Percentiles rank a stretch among this genome's conserved stretches.
These are phyloP conservation scores for Corynascus novoguineensis DNA, from an alignment of 495 filamentous ascomycete species.

Conservation along the genomic window DNA sequence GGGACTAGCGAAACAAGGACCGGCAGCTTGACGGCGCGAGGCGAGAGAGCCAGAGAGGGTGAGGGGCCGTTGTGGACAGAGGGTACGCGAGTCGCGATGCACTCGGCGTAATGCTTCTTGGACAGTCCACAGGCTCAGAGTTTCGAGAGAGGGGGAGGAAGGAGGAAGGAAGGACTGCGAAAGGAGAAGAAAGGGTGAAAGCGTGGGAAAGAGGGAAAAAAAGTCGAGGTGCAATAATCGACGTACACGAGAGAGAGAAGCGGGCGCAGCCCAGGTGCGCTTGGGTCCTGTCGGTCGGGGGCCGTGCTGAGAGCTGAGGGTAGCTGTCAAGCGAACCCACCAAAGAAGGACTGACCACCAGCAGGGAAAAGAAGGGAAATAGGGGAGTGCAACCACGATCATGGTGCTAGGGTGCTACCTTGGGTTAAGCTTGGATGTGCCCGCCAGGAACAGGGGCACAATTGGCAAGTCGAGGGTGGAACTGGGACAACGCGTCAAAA, in stretches of 20 bases:
- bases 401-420: slow-evolving; percentile 12
- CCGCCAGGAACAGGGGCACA: slow-evolving; percentile 16
- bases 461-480: no score
- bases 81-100: slow-evolving; percentile 20
- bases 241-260: slow-evolving; percentile 6
- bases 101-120: slow-evolving; percentile 24
- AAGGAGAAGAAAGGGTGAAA: slow-evolving; percentile 14
- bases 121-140: slow-evolving; percentile 27
- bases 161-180: slow-evolving; percentile 25
- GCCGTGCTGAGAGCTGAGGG: slow-evolving; percentile 15
- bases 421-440: not conserved
- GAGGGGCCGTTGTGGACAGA: slow-evolving; percentile 18
- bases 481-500: no score
- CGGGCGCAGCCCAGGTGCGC: slow-evolving; percentile 1
- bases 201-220: slow-evolving; percentile 17
- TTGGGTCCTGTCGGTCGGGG: slow-evolving; percentile 12
- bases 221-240: slow-evolving; percentile 19
- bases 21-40: not conserved
- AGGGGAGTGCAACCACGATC: slow-evolving; percentile 15
- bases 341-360: not conserved
- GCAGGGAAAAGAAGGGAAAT: slow-evolving; percentile 21
- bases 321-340: slow-evolving; percentile 23
- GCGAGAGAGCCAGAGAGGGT: not conserved
- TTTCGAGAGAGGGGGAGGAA: slow-evolving; percentile 8
- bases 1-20: slow-evolving; percentile 2